phyloP scores from a whole-genome alignment of 768 basidiomycete species.

The Daedaleopsis nitida region DNA sequence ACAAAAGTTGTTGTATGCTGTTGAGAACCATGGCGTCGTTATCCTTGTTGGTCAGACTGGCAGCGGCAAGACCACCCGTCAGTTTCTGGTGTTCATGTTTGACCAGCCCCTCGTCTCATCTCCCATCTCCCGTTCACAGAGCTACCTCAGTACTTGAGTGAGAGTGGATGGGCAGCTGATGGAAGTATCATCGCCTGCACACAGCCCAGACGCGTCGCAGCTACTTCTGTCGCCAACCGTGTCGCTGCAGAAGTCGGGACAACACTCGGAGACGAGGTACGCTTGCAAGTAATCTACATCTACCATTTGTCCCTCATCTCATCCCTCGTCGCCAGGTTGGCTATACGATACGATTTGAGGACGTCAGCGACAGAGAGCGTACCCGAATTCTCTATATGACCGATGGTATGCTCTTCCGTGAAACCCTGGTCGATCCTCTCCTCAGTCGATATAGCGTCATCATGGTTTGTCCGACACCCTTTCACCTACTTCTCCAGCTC shows the following conservation, averaged over 20 bases:
- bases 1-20: conserved; percentile 75
- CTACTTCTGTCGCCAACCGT: conserved; percentile 89
- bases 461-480: conserved; percentile 59
- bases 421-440: conserved; percentile 89
- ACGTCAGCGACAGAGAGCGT: conserved; percentile 79
- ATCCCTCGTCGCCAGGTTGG: conserved; percentile 67
- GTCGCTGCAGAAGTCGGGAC: conserved; percentile 93
- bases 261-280: conserved; percentile 84
- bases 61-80: conserved; percentile 97
- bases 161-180: conserved; percentile 88
- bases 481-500: conserved; percentile 12
- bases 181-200: conserved; percentile 90
- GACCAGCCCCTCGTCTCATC: background rate
- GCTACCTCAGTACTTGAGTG: conserved; percentile 91
- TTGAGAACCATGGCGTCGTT: conserved; percentile 82
- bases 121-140: conserved; percentile 48
- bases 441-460: conserved; percentile 92
- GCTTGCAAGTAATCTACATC: conserved; percentile 10
- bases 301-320: background rate
- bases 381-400: conserved; percentile 96
- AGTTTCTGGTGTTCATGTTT: conserved; percentile 31
- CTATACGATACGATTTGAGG: conserved; percentile 96
- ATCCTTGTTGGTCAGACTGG: conserved; percentile 96
- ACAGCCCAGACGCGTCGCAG: conserved; percentile 91
- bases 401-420: conserved; percentile 97